A percentile compares a stretch with the other conserved stretches of the same genome.
Evolutionary conservation across 805 yeast species (phyloP).

Genomic region (Suhomyces canberraensis): DNA sequence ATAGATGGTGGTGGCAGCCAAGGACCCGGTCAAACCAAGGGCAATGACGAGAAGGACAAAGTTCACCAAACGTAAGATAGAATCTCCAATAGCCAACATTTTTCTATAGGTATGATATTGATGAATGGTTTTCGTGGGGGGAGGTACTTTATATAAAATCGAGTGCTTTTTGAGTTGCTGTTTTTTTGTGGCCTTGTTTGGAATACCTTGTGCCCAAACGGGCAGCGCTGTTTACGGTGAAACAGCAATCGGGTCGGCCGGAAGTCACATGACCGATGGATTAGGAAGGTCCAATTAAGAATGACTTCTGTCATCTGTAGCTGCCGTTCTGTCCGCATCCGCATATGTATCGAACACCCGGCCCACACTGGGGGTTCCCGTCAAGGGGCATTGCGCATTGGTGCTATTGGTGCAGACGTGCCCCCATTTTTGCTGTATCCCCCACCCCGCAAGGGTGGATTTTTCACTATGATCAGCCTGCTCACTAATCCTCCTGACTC

Average conservation of each 20-base stretch:
- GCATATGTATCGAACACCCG: no score
- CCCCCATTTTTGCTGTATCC: no score
- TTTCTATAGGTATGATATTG: not conserved
- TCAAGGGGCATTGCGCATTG: no score
- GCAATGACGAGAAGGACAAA: conserved; percentile 73
- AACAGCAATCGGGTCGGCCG: conserved; percentile 17
- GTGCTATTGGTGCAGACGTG: no score
- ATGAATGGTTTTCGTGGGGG: not conserved
- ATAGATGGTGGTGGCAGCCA: conserved; percentile 57
- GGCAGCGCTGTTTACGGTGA: conserved; percentile 16
- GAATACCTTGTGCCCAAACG: conserved; percentile 7
- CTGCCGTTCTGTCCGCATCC: no score
- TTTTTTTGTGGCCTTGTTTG: conserved; percentile 5
- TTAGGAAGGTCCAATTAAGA: not conserved
- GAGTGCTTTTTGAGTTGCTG: no score
- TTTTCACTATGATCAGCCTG: no score
- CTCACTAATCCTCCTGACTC: no score
- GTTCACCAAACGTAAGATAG: conserved; percentile 69
- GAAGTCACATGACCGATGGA: conserved; percentile 11
- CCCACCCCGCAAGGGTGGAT: no score
- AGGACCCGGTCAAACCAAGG: conserved; percentile 87
- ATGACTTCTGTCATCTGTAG: no score
- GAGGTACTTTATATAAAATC: no score
- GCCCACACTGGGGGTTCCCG: no score
- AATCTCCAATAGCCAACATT: conserved; percentile 73